Evolutionary conservation across 2,329 filamentous ascomycete species (phyloP).

Genomic region (Fonsecaea pugnacius): DNA sequence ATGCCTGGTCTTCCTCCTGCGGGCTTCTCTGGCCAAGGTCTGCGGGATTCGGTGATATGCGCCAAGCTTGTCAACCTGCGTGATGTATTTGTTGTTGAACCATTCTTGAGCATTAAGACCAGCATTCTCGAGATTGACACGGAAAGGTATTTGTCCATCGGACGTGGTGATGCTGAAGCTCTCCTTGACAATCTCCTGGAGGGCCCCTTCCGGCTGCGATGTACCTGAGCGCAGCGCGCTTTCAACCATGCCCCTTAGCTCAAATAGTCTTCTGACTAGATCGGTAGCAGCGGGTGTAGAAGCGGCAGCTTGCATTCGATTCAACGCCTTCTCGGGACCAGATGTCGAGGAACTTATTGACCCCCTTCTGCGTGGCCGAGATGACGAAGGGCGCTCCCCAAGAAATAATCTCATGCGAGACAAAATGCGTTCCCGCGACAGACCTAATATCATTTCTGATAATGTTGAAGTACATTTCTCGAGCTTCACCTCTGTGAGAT

Average conservation of each 20-base stretch:
- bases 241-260: neutral
- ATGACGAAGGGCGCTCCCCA: neutral
- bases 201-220: neutral
- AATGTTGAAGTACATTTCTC: neutral
- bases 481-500: neutral
- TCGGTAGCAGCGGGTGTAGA: neutral
- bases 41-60: slow-evolving; percentile 30
- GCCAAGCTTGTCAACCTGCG: slow-evolving; percentile 34
- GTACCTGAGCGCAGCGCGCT: neutral
- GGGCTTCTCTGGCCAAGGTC: slow-evolving; percentile 23
- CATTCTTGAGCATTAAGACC: slow-evolving; percentile 27
- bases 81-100: slow-evolving; percentile 26
- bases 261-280: neutral
- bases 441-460: neutral
- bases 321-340: neutral
- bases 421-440: neutral
- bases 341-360: neutral
- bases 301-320: slow-evolving; percentile 1
- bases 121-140: slow-evolving; percentile 7
- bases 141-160: slow-evolving; percentile 12
- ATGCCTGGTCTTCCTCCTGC: slow-evolving; percentile 10
- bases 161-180: slow-evolving; percentile 1
- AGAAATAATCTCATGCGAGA: neutral
- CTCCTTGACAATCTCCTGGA: neutral
- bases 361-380: neutral